These are phyloP conservation scores for Citrus medica DNA, from an alignment of 345 rosid genomes.

Conservation along the genomic window DNA sequence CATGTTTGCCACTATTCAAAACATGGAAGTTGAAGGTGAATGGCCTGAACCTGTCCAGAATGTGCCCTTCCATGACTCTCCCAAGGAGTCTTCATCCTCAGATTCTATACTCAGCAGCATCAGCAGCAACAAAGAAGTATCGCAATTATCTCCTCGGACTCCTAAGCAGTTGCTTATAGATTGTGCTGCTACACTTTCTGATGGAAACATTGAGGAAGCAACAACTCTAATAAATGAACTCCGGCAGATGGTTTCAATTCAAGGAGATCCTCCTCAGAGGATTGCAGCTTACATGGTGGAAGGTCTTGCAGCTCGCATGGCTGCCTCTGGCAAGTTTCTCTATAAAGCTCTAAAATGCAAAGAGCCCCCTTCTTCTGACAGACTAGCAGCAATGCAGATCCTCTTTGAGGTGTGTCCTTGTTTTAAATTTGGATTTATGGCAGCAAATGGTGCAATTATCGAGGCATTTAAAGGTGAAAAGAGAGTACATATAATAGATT, in stretches of 20 bases:
- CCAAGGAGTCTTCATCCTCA: constrained; percentile 77
- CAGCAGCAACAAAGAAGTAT: constrained; percentile 59
- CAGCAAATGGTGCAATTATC: constrained; percentile 81
- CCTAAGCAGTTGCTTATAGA: constrained; percentile 73
- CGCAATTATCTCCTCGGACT: constrained; percentile 43
- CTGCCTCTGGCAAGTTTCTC: constrained; percentile 79
- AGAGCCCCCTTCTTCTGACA: constrained; percentile 91
- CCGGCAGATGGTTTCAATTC: constrained; percentile 77
- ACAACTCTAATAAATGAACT: constrained; percentile 63
- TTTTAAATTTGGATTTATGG: constrained; percentile 89
- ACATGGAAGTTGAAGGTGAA: constrained; percentile 83
- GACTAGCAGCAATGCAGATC: constrained; percentile 98
- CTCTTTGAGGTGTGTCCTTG: constrained; percentile 98
- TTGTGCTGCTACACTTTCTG: constrained; percentile 69
- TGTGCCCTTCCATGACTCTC: constrained; percentile 59
- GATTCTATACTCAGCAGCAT: constrained; percentile 71
- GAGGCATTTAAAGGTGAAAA: constrained; percentile 75
- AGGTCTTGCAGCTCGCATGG: constrained; percentile 96
- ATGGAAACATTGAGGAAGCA: constrained; percentile 65
- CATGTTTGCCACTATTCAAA: constrained; percentile 32
- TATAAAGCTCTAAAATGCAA: constrained; percentile 92
- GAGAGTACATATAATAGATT: constrained; percentile 80
- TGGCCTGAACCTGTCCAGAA: constrained; percentile 60
- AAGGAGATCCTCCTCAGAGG: constrained; percentile 92
- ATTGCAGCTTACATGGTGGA: constrained; percentile 98